Evolutionary conservation across 2,329 filamentous ascomycete species (phyloP).

Genomic region (Fusarium drepaniforme): DNA sequence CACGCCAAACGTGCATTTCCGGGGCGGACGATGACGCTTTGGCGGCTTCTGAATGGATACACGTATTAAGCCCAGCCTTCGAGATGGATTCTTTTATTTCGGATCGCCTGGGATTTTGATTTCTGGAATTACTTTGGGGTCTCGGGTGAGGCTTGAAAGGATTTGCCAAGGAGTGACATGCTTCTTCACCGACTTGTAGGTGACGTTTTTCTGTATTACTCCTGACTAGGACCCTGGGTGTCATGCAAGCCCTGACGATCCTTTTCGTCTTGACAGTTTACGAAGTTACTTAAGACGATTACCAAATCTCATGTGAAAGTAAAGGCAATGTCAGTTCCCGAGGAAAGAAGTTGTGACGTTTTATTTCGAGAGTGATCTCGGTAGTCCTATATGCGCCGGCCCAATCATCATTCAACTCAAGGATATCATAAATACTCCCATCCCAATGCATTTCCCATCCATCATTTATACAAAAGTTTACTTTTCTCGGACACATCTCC

Average conservation of each 20-base stretch:
- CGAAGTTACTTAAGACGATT: background rate
- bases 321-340: conserved; percentile 4
- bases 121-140: background rate
- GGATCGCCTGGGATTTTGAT: conserved; percentile 2
- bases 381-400: conserved; percentile 41
- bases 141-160: background rate
- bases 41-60: conserved; percentile 33
- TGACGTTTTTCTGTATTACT: background rate
- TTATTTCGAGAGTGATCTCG: conserved; percentile 46
- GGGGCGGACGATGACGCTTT: conserved; percentile 24
- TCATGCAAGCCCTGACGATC: conserved; percentile 2
- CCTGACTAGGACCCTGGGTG: background rate
- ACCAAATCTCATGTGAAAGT: background rate
- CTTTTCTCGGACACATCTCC: background rate
- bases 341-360: conserved; percentile 43
- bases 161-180: background rate
- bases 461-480: conserved; percentile 7
- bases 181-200: background rate
- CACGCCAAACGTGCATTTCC: background rate
- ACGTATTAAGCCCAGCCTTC: conserved; percentile 26
- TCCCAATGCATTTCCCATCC: conserved; percentile 25
- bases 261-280: background rate
- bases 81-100: conserved; percentile 8
- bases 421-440: conserved; percentile 36
- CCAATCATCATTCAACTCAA: conserved; percentile 45